Evolutionary conservation across 108 stramenopile species (phyloP).

Genomic region (Skeletonema tropicum): DNA sequence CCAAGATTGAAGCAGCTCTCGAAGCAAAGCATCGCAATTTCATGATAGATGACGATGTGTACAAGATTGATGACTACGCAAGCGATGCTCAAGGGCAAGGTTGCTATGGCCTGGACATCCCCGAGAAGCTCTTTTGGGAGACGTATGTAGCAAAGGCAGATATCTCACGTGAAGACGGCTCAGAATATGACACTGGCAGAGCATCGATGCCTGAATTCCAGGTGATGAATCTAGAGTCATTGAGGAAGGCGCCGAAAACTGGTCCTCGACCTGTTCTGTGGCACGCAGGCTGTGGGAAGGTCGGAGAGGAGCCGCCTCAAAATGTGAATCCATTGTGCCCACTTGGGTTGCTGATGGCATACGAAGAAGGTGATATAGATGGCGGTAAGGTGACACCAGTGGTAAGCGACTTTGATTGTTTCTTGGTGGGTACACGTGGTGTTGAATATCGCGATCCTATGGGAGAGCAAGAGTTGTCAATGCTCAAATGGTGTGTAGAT

Average conservation of each 20-base stretch:
- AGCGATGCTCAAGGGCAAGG: no score
- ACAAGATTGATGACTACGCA: no score
- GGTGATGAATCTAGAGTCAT: not conserved
- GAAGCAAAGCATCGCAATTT: no score
- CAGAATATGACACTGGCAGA: no score
- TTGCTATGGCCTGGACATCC: no score
- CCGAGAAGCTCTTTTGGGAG: no score
- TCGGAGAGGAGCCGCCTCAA: not conserved
- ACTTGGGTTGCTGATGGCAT: conserved; percentile 6
- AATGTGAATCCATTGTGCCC: conserved; percentile 3
- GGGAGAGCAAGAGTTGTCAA: conserved; percentile 3
- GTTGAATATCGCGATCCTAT: conserved; percentile 5
- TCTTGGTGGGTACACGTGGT: conserved; percentile 22
- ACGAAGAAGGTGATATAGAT: conserved; percentile 8
- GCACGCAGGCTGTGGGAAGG: not conserved
- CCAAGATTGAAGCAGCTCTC: no score
- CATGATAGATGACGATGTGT: no score
- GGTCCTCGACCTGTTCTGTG: not conserved
- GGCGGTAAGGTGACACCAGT: conserved; percentile 11
- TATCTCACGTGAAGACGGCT: no score
- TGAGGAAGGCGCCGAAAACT: not conserved
- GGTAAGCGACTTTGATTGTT: conserved; percentile 18
- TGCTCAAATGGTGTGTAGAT: conserved; percentile 1
- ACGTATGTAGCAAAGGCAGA: no score
- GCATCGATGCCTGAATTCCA: no score